Evolutionary conservation across 208 protist genomes (phyloP), one percentile per base, ranked within the genome.

Genomic region (Trypanosoma mega): DNA sequence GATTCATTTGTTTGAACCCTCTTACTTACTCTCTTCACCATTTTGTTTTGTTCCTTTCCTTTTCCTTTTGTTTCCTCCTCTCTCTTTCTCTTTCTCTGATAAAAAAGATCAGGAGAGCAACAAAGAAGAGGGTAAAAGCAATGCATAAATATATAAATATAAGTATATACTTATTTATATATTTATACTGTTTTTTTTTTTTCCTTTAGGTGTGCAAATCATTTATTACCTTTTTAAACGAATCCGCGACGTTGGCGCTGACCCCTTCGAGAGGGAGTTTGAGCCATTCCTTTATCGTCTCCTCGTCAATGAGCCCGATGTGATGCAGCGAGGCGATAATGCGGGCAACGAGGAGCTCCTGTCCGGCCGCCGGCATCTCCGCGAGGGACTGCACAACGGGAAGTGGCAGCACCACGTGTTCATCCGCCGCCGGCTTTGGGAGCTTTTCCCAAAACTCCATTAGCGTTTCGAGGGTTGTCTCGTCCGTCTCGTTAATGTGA

Each of bases 371-470:
- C 49, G 68, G 57, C 23, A 76, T 78, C 18, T 66, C 68, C 44
- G 65, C 69, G 21, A 93, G 23, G 3, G 77, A 81, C 59, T 81
- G 78, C 18, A 88, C 18, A 26, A 89, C 82, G 6, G 61, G 27
- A 20, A 71, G 66, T 14, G 76, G 72, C n/a, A 90, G 37, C n/a
- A 78, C 33, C 16, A 81, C 59, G 51, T 56, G 54, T 51, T 87
- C 83, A 49, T 82, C 76, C 23, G 72, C 49, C 12, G 72, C 46
- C 41, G 68, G 74, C n/a, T 43, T 21, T 9, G 68, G 76, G 3
- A 93, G 69, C 49, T 77, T 80, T 30, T 54, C 57, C 89, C 89
- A 96, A 65, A 92, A 87, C 9, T 70, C 72, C 77, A 92, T 84
- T 31, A 96, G 59, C 21, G 80, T 81, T 24, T 91, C 80, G 27